Evolutionary conservation across 192 early-diverging fungal species (phyloP).

Genomic region (Mortierella hygrophila): DNA sequence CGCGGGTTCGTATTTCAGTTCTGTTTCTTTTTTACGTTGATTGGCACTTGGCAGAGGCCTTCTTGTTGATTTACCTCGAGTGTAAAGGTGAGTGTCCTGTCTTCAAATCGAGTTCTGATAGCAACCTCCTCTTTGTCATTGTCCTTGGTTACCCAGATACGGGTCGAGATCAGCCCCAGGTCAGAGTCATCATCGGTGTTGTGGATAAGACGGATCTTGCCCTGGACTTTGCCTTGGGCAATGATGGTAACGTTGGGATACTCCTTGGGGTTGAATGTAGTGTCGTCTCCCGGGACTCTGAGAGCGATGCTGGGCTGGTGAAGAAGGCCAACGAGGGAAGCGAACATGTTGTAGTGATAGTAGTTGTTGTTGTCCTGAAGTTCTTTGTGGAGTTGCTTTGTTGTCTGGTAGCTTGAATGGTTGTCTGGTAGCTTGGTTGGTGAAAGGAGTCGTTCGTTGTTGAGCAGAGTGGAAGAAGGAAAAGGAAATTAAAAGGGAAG

Average conservation of each 20-base stretch:
- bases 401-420: background rate
- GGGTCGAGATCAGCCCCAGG: conserved; percentile 31
- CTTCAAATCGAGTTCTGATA: conserved; percentile 16
- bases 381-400: background rate
- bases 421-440: background rate
- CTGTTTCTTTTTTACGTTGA: background rate
- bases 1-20: background rate
- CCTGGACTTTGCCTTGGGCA: conserved; percentile 42
- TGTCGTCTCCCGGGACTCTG: conserved; percentile 39
- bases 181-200: conserved; percentile 27
- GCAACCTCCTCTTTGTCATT: conserved; percentile 42
- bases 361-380: background rate
- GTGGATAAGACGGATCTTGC: conserved; percentile 43
- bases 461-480: background rate
- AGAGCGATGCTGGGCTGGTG: conserved; percentile 49
- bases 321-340: conserved; percentile 42
- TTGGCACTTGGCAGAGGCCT: background rate
- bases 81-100: conserved; percentile 34
- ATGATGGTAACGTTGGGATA: conserved; percentile 30
- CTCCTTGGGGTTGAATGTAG: conserved; percentile 41
- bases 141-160: conserved; percentile 53
- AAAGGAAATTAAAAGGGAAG: background rate
- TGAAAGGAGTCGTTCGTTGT: background rate
- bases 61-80: conserved; percentile 27
- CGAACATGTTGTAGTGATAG: conserved; percentile 22